These are phyloP conservation scores for Phyllosticta paracitricarpa DNA, from an alignment of 2,329 filamentous ascomycete species.

Conservation along the genomic window DNA sequence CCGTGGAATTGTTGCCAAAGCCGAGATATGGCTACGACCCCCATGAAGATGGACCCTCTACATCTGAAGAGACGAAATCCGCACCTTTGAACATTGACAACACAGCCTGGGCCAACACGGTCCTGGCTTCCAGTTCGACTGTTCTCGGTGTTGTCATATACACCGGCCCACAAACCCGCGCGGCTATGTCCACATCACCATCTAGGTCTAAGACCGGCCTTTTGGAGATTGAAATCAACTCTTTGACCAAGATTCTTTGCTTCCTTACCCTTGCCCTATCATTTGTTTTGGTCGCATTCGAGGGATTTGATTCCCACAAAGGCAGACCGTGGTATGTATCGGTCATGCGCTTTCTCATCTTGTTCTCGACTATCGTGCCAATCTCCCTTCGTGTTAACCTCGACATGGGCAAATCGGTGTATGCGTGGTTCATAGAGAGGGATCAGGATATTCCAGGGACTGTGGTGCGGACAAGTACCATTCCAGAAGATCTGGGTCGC, in stretches of 20 bases:
- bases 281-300: conserved; percentile 74
- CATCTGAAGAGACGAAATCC: conserved; percentile 38
- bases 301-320: conserved; percentile 62
- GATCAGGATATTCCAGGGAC: conserved; percentile 85
- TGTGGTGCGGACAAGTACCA: conserved; percentile 91
- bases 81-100: conserved; percentile 86
- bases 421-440: conserved; percentile 88
- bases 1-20: conserved; percentile 60
- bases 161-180: conserved; percentile 87
- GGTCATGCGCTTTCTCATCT: conserved; percentile 93
- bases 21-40: conserved; percentile 39
- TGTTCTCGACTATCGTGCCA: conserved; percentile 98
- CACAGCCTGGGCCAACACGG: conserved; percentile 96
- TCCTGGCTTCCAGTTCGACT: conserved; percentile 84
- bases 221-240: conserved; percentile 93
- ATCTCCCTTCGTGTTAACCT: conserved; percentile 94
- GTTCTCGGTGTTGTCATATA: conserved; percentile 89
- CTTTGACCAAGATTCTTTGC: conserved; percentile 90
- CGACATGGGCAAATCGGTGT: conserved; percentile 93
- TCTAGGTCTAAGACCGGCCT: conserved; percentile 91
- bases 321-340: conserved; percentile 82
- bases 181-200: conserved; percentile 82
- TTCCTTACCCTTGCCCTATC: conserved; percentile 78
- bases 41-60: conserved; percentile 16
- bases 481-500: conserved; percentile 88